Evolutionary conservation across 495 filamentous ascomycete genomes (phyloP).

Genomic region (Neurospora sp.): DNA sequence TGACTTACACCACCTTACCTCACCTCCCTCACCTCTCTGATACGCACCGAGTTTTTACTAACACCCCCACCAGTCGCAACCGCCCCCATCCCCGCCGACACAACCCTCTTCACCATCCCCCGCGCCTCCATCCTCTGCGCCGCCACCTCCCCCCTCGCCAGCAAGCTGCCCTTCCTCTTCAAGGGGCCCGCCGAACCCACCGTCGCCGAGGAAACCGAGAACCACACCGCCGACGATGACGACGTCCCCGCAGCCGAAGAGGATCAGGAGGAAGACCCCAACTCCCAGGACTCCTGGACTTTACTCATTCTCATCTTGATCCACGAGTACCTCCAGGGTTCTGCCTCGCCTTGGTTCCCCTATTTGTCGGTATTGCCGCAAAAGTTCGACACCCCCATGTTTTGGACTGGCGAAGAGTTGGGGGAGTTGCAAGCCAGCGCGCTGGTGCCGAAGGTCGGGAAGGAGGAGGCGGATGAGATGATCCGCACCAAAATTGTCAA

Average conservation of each 20-base stretch:
- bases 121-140: conserved; percentile 33
- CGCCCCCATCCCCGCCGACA: conserved; percentile 33
- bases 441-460: conserved; percentile 70
- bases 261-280: conserved; percentile 14
- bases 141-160: conserved; percentile 28
- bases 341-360: conserved; percentile 58
- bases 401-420: conserved; percentile 69
- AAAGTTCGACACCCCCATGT: conserved; percentile 83
- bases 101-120: conserved; percentile 39
- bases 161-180: conserved; percentile 30
- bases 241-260: neutral
- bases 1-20: too few species aligned
- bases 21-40: too few species aligned
- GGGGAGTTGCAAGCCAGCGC: conserved; percentile 66
- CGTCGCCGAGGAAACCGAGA: neutral
- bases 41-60: too few species aligned
- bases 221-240: conserved; percentile 7
- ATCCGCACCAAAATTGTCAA: conserved; percentile 56
- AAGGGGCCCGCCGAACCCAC: neutral
- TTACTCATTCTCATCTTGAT: conserved; percentile 69
- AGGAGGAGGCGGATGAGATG: conserved; percentile 55
- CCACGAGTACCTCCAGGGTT: conserved; percentile 57
- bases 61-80: conserved; percentile 26
- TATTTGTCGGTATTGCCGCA: conserved; percentile 75
- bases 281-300: conserved; percentile 33